A percentile compares a stretch with the other conserved stretches of the same genome.
These are phyloP conservation scores for Pichiaceae sp. DNA, from an alignment of 1,139 yeast genomes.

Conservation along the genomic window DNA sequence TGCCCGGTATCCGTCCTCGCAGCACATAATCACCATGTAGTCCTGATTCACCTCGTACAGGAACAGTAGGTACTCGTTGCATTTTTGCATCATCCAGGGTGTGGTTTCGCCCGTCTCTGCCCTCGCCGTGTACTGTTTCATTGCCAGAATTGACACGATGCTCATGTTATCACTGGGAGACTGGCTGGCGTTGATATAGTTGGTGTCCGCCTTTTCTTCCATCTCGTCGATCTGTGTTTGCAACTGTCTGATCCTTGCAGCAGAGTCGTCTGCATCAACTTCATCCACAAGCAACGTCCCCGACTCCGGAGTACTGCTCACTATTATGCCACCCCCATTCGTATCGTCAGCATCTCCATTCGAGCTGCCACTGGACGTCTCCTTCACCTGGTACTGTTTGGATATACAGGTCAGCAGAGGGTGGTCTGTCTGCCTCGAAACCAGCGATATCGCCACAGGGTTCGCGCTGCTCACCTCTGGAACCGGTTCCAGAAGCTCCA, in stretches of 20 bases:
- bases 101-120: constrained; percentile 1
- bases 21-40: constrained; percentile 24
- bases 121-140: constrained; percentile 26
- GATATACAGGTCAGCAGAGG: constrained; percentile 17
- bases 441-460: constrained; percentile 35
- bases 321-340: too few species aligned
- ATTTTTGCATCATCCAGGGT: constrained; percentile 16
- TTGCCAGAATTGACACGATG: constrained; percentile 38
- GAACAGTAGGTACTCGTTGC: constrained; percentile 15
- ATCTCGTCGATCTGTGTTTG: constrained; percentile 8
- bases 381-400: constrained; percentile 3
- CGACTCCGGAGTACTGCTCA: neutral
- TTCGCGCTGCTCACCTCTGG: constrained; percentile 14
- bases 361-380: too few species aligned
- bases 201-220: constrained; percentile 13
- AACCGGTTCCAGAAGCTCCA: constrained; percentile 33
- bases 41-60: constrained; percentile 14
- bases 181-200: constrained; percentile 20
- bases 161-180: constrained; percentile 33
- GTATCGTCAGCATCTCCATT: neutral
- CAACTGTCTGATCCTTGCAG: constrained; percentile 4
- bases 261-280: neutral
- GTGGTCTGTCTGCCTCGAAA: constrained; percentile 31
- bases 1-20: constrained; percentile 29
- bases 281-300: neutral